Conservation (phyloP, 2,329 filamentous ascomycete species). For the Claviceps sp. region DNA sequence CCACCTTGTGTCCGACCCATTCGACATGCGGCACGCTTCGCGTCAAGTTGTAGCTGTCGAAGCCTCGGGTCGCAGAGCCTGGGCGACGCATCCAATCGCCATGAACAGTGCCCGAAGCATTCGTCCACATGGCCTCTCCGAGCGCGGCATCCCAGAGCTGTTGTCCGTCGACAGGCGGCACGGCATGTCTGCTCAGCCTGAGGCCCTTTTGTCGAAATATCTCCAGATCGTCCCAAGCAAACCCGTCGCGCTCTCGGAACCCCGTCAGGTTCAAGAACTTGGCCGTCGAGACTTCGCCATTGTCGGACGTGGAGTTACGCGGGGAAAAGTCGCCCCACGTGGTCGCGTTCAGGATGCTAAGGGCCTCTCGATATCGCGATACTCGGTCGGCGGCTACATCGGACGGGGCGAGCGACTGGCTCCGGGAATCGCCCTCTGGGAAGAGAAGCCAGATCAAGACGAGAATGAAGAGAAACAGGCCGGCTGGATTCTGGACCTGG, state of each 20-base stretch:
- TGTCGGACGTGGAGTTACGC: slow-evolving; percentile 14
- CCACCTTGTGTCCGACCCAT: slow-evolving; percentile 44
- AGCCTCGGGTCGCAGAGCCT: slow-evolving; percentile 31
- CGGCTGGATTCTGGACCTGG: slow-evolving; percentile 29
- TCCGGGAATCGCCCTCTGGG: slow-evolving; percentile 22
- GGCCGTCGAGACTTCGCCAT: slow-evolving; percentile 8
- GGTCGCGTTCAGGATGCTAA: slow-evolving; percentile 40
- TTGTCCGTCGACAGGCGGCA: slow-evolving; percentile 27
- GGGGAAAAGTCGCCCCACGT: slow-evolving; percentile 49
- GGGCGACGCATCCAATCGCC: slow-evolving; percentile 60
- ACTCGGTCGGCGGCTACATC: slow-evolving; percentile 31
- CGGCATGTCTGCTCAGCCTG: slow-evolving; percentile 43
- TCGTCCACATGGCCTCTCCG: slow-evolving; percentile 50
- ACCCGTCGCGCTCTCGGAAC: slow-evolving; percentile 58
- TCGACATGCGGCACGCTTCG: slow-evolving; percentile 50
- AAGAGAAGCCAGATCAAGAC: slow-evolving; percentile 27
- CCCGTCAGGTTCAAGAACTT: slow-evolving; percentile 62
- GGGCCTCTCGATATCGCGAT: slow-evolving; percentile 36
- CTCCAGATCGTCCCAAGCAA: slow-evolving; percentile 63
- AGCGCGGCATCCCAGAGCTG: slow-evolving; percentile 25
- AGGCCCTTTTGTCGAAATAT: slow-evolving; percentile 52
- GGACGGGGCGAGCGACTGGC: slow-evolving; percentile 19
- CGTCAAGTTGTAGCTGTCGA: slow-evolving; percentile 47
- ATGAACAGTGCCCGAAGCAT: slow-evolving; percentile 62
- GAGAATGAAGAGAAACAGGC: slow-evolving; percentile 16